A percentile compares a stretch with the other conserved stretches of the same genome.
phyloP scores from a whole-genome alignment of 2,329 filamentous ascomycete genomes.

The Monosporascus sp. region DNA sequence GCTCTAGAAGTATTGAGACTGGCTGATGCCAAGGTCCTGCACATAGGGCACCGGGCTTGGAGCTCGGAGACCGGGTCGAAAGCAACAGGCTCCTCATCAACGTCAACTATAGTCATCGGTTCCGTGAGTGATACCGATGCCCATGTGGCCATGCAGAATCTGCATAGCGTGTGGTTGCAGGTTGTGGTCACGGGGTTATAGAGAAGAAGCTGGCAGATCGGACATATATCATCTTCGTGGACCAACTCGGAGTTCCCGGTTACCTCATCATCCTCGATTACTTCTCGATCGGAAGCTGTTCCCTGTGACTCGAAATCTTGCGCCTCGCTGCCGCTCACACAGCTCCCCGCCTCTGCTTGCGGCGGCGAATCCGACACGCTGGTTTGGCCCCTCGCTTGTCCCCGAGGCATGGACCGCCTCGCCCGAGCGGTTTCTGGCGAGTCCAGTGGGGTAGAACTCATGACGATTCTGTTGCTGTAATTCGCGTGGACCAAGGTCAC shows the following conservation, averaged over 20 bases:
- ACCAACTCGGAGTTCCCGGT: background rate
- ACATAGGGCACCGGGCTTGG: conserved; percentile 41
- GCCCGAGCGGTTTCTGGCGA: no score
- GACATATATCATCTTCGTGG: conserved; percentile 37
- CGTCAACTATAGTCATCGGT: conserved; percentile 33
- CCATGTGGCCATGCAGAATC: conserved; percentile 41
- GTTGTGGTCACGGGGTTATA: conserved; percentile 34
- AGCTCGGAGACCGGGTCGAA: conserved; percentile 20
- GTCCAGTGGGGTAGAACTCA: no score
- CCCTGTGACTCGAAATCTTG: no score
- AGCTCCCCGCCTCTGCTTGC: no score
- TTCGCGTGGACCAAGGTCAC: no score
- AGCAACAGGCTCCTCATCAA: conserved; percentile 28
- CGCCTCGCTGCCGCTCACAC: no score
- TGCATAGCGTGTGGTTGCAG: conserved; percentile 38
- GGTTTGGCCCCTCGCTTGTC: no score
- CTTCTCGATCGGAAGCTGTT: no score
- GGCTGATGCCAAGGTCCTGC: conserved; percentile 33
- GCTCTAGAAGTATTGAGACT: conserved; percentile 20
- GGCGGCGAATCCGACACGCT: no score
- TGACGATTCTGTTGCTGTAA: no score
- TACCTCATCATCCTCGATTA: no score
- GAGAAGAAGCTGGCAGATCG: conserved; percentile 39
- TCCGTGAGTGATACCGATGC: conserved; percentile 33
- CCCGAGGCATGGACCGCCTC: no score